These are phyloP conservation scores for Elongisporangium prolatum DNA, from an alignment of 352 stramenopile genomes.

Conservation along the genomic window DNA sequence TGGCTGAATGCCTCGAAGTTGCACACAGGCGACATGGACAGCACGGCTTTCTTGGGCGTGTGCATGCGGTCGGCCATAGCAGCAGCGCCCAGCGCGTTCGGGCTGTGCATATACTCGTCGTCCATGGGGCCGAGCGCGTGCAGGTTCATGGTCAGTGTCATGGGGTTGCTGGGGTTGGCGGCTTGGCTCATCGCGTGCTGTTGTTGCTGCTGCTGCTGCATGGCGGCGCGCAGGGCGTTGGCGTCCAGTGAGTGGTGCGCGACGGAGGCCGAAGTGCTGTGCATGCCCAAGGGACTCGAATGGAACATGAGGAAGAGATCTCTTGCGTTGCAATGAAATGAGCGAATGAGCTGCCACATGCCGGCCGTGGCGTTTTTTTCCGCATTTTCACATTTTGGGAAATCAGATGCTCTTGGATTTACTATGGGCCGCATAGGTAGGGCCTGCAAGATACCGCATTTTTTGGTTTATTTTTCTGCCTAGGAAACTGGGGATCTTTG, in stretches of 20 bases:
- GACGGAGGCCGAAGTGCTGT: conserved; percentile 8
- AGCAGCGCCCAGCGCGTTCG: conserved; percentile 11
- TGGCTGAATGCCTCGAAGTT: conserved; percentile 70
- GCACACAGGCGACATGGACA: conserved; percentile 47
- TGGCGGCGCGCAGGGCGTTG: conserved; percentile 1
- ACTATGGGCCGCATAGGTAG: not conserved
- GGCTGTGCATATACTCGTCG: conserved; percentile 33
- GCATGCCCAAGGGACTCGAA: not conserved
- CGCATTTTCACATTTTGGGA: not conserved
- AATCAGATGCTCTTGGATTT: not conserved
- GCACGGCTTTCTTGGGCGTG: conserved; percentile 40
- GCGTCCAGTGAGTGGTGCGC: conserved; percentile 13
- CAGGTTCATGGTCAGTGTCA: conserved; percentile 20
- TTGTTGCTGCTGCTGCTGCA: conserved; percentile 3
- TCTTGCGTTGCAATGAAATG: not conserved
- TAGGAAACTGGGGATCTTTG: not conserved
- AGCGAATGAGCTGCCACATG: not conserved
- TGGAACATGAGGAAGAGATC: conserved; percentile 3
- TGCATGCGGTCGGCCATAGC: conserved; percentile 14
- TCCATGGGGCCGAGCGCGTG: conserved; percentile 22
- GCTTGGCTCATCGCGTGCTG: not conserved
- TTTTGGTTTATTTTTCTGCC: not conserved
- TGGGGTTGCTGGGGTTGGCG: conserved; percentile 4
- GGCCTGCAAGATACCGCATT: not conserved
- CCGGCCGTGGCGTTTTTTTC: not conserved